Conservation (phyloP, 805 yeast genomes). For the Candida yuanshanica region DNA sequence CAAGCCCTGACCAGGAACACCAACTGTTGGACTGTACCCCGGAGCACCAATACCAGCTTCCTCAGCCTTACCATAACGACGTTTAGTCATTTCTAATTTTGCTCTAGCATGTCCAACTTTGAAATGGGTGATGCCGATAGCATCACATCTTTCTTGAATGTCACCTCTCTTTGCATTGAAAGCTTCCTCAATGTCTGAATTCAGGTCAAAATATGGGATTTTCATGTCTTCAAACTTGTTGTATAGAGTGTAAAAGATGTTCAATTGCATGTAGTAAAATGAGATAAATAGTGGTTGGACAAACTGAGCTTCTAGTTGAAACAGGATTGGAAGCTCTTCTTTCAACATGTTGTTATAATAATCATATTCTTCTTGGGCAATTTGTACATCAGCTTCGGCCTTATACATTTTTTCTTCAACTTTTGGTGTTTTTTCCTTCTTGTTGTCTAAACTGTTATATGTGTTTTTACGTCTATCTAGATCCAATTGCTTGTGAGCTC, state of each 20-base stretch:
- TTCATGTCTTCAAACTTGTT: constrained; percentile 92
- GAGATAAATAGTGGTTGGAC: constrained; percentile 91
- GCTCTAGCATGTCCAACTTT: constrained; percentile 82
- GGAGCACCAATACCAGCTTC: constrained; percentile 32
- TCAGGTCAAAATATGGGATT: constrained; percentile 90
- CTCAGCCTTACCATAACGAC: constrained; percentile 57
- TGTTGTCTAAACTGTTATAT: constrained; percentile 67
- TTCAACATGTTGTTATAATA: constrained; percentile 94
- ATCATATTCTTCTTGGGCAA: constrained; percentile 93
- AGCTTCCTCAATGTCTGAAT: constrained; percentile 77
- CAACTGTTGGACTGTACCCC: constrained; percentile 25
- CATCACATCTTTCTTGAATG: constrained; percentile 84
- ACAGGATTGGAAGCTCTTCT: constrained; percentile 81
- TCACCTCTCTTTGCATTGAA: constrained; percentile 81
- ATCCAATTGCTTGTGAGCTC: constrained; percentile 93
- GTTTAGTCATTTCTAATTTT: constrained; percentile 77
- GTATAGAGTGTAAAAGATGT: constrained; percentile 90
- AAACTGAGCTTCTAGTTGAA: constrained; percentile 84
- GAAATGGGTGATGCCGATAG: constrained; percentile 86
- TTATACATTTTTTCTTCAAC: constrained; percentile 88
- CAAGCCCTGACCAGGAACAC: constrained; percentile 24
- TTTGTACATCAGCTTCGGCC: constrained; percentile 82
- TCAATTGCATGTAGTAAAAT: constrained; percentile 95
- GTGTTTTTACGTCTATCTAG: constrained; percentile 77
- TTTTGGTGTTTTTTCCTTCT: constrained; percentile 77